Base-by-base conservation (phyloP, 441 rosid genomes). In the Pelargonium myrrhifolium region DNA sequence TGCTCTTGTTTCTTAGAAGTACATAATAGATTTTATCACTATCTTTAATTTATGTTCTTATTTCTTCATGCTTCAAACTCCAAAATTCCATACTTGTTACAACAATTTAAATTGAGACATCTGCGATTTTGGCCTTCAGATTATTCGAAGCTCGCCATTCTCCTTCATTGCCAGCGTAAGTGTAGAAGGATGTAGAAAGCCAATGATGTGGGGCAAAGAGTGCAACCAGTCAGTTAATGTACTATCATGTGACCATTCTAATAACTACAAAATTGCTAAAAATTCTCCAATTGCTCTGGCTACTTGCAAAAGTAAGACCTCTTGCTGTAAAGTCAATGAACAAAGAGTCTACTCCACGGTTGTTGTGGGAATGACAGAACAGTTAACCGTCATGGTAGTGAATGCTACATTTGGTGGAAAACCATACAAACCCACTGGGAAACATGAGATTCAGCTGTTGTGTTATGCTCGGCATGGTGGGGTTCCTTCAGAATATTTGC, bases 211-310 rank as follows among this genome's bases (percentile, higher is more conserved):
- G 91, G 98, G 98, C 12, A 90, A 82, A 78, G 87, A 76, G 73
- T 93, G 98, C 88, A 88, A 91, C 83, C 89, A 86, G 81, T 89
- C 93, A 15, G 77, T 93, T 56, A 78, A 85, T 63, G 77, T 77
- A 20, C 92, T 91, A 79, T 77, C 83, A 3, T 93, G 97, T 75
- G 76, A 81, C 74, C 80, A 39, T 74, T 81, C 81, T 51, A 82
- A 75, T 66, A 82, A 75, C 70, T 75, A 73, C 71, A 77, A 58
- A 69, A 31, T 62, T 55, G 56, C 75, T 2, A 79, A 62, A 67
- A 77, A 67, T 67, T 18, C 66, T 66, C 67, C 77, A 10, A 63
- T 49, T 64, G 51, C 65, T 37, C 69, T 80, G 70, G 66, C 89
- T 53, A 78, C 88, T 24, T 89, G 97, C 80, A 73, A 82, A 14